Base-by-base conservation (phyloP, 2,329 filamentous ascomycete genomes). In the Exophiala sideris region DNA sequence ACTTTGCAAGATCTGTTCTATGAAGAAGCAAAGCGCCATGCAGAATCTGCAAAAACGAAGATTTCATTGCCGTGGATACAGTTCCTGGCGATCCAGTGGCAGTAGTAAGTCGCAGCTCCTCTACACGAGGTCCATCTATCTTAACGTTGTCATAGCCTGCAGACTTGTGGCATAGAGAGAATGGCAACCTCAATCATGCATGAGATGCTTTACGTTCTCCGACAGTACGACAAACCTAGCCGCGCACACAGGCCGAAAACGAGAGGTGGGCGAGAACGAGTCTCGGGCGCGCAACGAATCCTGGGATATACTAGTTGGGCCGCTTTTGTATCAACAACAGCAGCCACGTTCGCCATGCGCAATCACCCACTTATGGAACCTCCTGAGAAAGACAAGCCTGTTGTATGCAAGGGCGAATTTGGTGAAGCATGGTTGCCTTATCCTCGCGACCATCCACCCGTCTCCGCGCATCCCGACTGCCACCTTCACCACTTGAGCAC, bases 51-150 rank as follows among this genome's bases (percentile, higher is more conserved):
- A 16, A 20, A 9, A 18, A 20, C 24, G 7, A 50, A 42, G 36
- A 32, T 36, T 6, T 50, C 47, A 6, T 72, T 50, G 16, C n/a
- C 42, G 33, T 44, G n/a, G 10, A 52, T 47, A 38, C 35, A 45
- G 42, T 45, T 21, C 42, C 34, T 47, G 41, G 42, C 34, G 9
- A 20, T 46, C 16, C 42, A 52, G 47, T 50, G 47, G 47, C 41
- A 42, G 47, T 50, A 42, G 47, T 50, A 34, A 50, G 47, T 38
- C 21, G 3, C 3, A 33, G n/a, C 12, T 33, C n/a, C 8, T 41
- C 10, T 9, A 8, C 39, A 39, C 10, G 16, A 14, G 47, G 14
- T n/a, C 10, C 33, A 38, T 14, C n/a, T 36, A 4, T 21, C 11
- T 38, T 40, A 6, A 50, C 24, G 8, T n/a, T 14, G 36, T 21